Base-by-base conservation (phyloP, 108 stramenopile species). In the Fragilariopsis cylindrus region DNA sequence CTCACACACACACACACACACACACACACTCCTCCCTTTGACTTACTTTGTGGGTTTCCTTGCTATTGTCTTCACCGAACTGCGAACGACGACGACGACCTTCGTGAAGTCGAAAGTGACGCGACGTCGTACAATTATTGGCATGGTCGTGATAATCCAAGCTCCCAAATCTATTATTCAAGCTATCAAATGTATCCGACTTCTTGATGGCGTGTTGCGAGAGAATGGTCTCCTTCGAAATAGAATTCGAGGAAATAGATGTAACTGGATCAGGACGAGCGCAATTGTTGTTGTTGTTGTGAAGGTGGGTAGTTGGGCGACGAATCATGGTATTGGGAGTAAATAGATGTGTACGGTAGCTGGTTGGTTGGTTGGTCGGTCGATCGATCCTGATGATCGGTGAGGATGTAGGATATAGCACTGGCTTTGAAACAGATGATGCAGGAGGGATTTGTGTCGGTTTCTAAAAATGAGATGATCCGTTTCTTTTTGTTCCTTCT, bases 401-500 rank as follows among this genome's bases (percentile, higher is more conserved):
- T 2, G 30, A 30, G 30, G 30, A 30, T 30, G 30, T 30, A 30
- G 30, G 30, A 30, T 2, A 30, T 1, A 30, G 30, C 30, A 30
- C 30, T 30, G 30, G 30, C 30, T 30, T 30, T 30, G 30, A 30
- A 30, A 30, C 0, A 30, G 30, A 30, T 30, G 30, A 30, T 30
- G 30, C 30, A 2, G 18, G 55, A 56, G 16, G 0, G 1, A 45
- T 40, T 43, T 15, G 43, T 41, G 42, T 63, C 9, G 21, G 62
- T 9, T 45, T 63, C 62, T 60, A n/a, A 45, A 47, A 43, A 63
- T 63, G 42, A 63, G 62, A 63, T 41, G 8, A 45, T 44, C 62
- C 62, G 62, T 63, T 63, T 63, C 62, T 13, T 52, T 52, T 13
- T 52, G 0, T 52, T 13, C 12, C 50, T 13, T 52, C 13, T 52